A percentile compares a stretch with the other conserved stretches of the same genome.
Evolutionary conservation across 2,329 filamentous ascomycete species (phyloP).

Genomic region (Apiospora phragmitis): DNA sequence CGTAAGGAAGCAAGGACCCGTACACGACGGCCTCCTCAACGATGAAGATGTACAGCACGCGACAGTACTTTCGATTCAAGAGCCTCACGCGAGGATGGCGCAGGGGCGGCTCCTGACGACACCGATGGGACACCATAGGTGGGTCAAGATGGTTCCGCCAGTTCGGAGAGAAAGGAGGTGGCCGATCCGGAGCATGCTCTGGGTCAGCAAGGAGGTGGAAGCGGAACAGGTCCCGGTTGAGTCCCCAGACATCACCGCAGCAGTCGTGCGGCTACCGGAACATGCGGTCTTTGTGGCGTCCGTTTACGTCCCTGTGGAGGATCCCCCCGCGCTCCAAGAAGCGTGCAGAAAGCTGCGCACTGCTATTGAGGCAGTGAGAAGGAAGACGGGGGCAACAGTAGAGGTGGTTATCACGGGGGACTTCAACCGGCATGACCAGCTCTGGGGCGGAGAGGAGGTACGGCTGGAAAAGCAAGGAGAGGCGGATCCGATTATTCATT

Average conservation of each 20-base stretch:
- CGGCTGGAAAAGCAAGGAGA: slow-evolving; percentile 37
- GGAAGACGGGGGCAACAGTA: background rate
- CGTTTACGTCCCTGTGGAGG: background rate
- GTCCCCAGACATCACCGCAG: slow-evolving; percentile 5
- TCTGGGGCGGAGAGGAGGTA: slow-evolving; percentile 32
- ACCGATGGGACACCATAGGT: background rate
- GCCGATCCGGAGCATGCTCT: slow-evolving; percentile 4
- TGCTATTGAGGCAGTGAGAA: background rate
- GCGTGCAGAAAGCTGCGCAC: slow-evolving; percentile 4
- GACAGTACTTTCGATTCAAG: slow-evolving; percentile 1
- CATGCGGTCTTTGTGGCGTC: background rate
- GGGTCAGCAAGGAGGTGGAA: slow-evolving; percentile 3
- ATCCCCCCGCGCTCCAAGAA: background rate
- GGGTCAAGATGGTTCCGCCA: slow-evolving; percentile 5
- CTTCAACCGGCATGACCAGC: slow-evolving; percentile 29
- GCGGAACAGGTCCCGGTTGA: background rate
- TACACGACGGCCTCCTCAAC: background rate
- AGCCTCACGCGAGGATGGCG: background rate
- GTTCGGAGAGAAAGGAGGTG: background rate
- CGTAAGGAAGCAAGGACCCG: background rate
- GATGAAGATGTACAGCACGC: background rate
- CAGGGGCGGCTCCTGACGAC: too few species aligned
- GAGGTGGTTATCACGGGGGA: slow-evolving; percentile 1
- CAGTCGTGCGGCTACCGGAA: background rate
- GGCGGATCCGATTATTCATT: slow-evolving; percentile 35